phyloP scores from a whole-genome alignment of 2,329 filamentous ascomycete genomes.

The Lachnellula hyalina region DNA sequence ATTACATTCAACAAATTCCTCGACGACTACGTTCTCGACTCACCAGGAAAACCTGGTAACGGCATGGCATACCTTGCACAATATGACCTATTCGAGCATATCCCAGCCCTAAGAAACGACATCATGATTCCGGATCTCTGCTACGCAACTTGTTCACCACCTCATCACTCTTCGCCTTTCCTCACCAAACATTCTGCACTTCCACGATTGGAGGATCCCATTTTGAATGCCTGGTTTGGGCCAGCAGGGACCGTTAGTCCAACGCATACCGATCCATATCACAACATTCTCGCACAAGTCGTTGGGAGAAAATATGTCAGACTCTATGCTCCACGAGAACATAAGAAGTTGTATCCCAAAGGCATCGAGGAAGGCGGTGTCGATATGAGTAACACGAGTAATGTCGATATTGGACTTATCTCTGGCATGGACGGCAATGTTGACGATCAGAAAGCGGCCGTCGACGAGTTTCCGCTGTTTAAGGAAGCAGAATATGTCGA shows the following conservation, averaged over 20 bases:
- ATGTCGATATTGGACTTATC: conserved; percentile 67
- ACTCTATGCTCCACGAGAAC: conserved; percentile 68
- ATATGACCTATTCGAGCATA: conserved; percentile 78
- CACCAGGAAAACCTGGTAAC: conserved; percentile 3
- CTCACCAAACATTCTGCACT: conserved; percentile 35
- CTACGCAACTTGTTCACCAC: conserved; percentile 60
- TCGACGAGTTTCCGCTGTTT: conserved; percentile 21
- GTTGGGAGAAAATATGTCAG: conserved; percentile 90
- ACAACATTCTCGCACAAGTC: conserved; percentile 86
- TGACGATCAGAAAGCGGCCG: conserved; percentile 11
- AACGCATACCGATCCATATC: conserved; percentile 88
- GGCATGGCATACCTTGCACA: conserved; percentile 82
- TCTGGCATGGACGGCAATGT: conserved; percentile 51
- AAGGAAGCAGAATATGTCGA: conserved; percentile 48
- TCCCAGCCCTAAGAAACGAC: conserved; percentile 70
- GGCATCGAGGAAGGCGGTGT: conserved; percentile 61
- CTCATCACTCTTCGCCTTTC: conserved; percentile 44
- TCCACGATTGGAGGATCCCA: conserved; percentile 50
- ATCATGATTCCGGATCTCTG: conserved; percentile 80
- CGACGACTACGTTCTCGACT: conserved; percentile 25
- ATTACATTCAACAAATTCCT: conserved; percentile 72
- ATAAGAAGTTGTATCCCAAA: conserved; percentile 53
- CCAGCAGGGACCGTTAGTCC: conserved; percentile 85
- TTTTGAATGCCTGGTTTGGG: conserved; percentile 90
- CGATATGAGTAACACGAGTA: conserved; percentile 89